A percentile compares a stretch with the other conserved stretches of the same genome.
Evolutionary conservation across 495 filamentous ascomycete genomes (phyloP).

Genomic region (Lentithecium fluviatile): DNA sequence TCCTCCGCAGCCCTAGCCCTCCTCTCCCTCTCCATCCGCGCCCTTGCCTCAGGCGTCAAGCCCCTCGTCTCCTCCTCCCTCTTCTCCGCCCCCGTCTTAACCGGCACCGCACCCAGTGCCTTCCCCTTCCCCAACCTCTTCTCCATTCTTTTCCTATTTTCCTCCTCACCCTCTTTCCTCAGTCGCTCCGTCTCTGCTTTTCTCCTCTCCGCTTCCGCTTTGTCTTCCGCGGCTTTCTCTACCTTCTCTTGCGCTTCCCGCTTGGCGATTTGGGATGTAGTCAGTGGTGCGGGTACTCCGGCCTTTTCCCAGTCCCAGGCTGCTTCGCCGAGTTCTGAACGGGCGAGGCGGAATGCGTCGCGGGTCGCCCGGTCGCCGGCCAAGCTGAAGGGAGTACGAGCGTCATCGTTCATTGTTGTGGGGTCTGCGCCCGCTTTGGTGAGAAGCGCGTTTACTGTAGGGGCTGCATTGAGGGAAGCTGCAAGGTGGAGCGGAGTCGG

Average conservation of each 20-base stretch:
- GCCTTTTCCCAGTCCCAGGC: slow-evolving; percentile 79
- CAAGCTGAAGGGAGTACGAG: slow-evolving; percentile 79
- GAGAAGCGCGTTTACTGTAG: slow-evolving; percentile 73
- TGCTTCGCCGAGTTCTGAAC: slow-evolving; percentile 72
- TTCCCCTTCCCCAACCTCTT: slow-evolving; percentile 64
- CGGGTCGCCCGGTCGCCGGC: slow-evolving; percentile 82
- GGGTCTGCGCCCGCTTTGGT: slow-evolving; percentile 75
- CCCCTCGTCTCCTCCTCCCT: slow-evolving; percentile 80
- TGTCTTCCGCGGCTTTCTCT: slow-evolving; percentile 48
- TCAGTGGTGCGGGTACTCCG: slow-evolving; percentile 66
- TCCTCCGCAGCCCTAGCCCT: slow-evolving; percentile 86
- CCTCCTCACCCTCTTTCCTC: slow-evolving; percentile 41
- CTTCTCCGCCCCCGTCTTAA: slow-evolving; percentile 70
- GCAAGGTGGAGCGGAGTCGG: slow-evolving; percentile 86
- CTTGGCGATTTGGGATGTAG: slow-evolving; percentile 64
- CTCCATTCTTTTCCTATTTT: slow-evolving; percentile 60
- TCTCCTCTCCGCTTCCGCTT: slow-evolving; percentile 57
- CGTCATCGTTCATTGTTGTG: slow-evolving; percentile 60
- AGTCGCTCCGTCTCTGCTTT: slow-evolving; percentile 46
- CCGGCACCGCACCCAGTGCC: slow-evolving; percentile 48
- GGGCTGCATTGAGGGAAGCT: slow-evolving; percentile 68
- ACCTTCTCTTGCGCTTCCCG: slow-evolving; percentile 62
- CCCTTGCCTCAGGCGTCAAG: slow-evolving; percentile 78
- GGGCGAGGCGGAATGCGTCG: slow-evolving; percentile 87
- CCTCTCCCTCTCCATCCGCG: slow-evolving; percentile 75